These are phyloP conservation scores for Leucocoprinus sp. DNA, from an alignment of 768 basidiomycete species.

Conservation along the genomic window DNA sequence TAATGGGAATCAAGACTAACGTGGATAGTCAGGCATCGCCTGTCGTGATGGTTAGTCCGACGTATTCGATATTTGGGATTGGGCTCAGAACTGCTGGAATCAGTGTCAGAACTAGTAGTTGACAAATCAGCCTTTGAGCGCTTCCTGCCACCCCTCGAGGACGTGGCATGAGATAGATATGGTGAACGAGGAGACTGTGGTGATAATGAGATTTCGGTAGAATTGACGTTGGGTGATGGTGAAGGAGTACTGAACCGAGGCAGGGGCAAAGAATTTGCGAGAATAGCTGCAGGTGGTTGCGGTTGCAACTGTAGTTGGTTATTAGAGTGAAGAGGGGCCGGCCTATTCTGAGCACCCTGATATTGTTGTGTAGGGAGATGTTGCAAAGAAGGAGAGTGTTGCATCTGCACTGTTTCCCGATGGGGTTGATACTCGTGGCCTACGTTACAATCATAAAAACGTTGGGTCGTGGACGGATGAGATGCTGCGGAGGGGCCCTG, in stretches of 20 bases:
- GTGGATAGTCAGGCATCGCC: conserved; percentile 58
- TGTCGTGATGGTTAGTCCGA: conserved; percentile 55
- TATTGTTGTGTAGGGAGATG: conserved; percentile 17
- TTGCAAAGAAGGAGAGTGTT: conserved; percentile 20
- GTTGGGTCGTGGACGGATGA: conserved; percentile 10
- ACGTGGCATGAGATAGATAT: conserved; percentile 10
- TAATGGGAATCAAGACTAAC: conserved; percentile 29
- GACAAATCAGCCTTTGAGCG: conserved; percentile 6
- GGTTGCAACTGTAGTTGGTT: not conserved
- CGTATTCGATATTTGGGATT: conserved; percentile 8
- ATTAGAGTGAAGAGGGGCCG: conserved; percentile 12
- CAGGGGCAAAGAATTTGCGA: conserved; percentile 11
- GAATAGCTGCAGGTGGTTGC: not conserved
- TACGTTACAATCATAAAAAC: conserved; percentile 2
- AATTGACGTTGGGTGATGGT: conserved; percentile 20
- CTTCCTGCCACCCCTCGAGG: conserved; percentile 7
- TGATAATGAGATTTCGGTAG: conserved; percentile 4
- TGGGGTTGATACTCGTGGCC: conserved; percentile 11
- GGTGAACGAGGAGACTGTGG: conserved; percentile 11
- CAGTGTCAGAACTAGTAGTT: conserved; percentile 2
- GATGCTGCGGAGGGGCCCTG: conserved; percentile 30
- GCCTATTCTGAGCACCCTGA: conserved; percentile 10
- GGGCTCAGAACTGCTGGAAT: conserved; percentile 3
- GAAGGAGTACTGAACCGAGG: conserved; percentile 24
- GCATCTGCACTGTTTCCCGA: conserved; percentile 16